Percentiles rank a stretch among this genome's conserved stretches.
These are phyloP conservation scores for Lagenaria siceraria DNA, from an alignment of 306 rosid genomes.

Conservation along the genomic window DNA sequence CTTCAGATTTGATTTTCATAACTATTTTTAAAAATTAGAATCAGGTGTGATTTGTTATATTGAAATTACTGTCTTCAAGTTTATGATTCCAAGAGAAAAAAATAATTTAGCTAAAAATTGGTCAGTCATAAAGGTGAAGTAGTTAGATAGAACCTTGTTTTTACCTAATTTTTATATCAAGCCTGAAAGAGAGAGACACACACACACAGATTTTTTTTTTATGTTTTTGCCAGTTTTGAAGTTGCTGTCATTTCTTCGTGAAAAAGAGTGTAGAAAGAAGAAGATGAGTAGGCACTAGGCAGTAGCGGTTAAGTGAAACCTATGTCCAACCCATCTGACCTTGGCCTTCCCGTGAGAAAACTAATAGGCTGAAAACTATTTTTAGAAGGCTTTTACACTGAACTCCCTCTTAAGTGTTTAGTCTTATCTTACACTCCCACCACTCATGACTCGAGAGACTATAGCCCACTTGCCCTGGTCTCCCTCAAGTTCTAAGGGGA, in stretches of 20 bases:
- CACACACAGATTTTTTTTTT: neutral
- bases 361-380: constrained; percentile 27
- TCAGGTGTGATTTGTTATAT: neutral
- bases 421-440: constrained; percentile 29
- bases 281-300: constrained; percentile 19
- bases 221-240: constrained; percentile 23
- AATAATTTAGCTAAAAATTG: neutral
- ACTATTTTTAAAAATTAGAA: neutral
- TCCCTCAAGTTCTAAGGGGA: constrained; percentile 42
- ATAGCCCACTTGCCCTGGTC: constrained; percentile 21
- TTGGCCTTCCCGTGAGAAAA: constrained; percentile 83
- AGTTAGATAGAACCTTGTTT: neutral
- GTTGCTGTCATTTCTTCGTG: constrained; percentile 47
- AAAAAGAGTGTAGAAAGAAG: constrained; percentile 43
- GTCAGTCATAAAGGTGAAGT: neutral
- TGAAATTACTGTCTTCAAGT: neutral
- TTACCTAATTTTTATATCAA: neutral
- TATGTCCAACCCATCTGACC: constrained; percentile 77
- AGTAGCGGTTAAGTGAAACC: constrained; percentile 26
- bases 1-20: neutral
- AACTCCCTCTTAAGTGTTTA: neutral
- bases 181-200: constrained; percentile 7
- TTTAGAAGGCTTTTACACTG: constrained; percentile 20
- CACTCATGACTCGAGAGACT: constrained; percentile 16
- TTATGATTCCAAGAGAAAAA: neutral